Evolutionary conservation across 306 rosid genomes (phyloP), one percentile per base, ranked within the genome.

Genomic region (Trifolium repens): DNA sequence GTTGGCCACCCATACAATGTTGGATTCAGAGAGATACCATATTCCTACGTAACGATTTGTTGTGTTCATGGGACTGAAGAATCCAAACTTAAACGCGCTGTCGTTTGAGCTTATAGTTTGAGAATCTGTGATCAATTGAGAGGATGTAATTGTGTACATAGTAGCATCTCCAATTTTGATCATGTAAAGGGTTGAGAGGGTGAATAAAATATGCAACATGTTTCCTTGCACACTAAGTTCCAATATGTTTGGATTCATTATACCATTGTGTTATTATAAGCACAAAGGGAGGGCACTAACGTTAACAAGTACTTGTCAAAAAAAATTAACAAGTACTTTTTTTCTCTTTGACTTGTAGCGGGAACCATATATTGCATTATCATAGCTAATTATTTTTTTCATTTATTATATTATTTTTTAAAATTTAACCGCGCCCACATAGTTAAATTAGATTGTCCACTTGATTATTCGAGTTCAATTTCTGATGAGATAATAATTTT

Each of bases 1-100:
- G 26, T 79, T 85, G 32, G 86, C 86, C 7, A 85, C 76, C 91
- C 89, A 88, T 17, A 85, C 32, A 40, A 74, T 32, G 15, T 8
- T 14, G 9, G 59, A 62, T 27, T 6, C 7, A 22, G 58, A 13
- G 5, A 54, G 11, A 39, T 79, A 82, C 89, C 88, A 88, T 2
- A 88, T 46, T 10, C 88, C 89, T 0, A 85, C 71, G 0, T 83
- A 88, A 1, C 50, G 79, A n/a, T 39, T 4, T 59, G 68, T 4
- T 1, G 85, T 46, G 35, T 68, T 79, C 26, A 2, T 17, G 1
- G 80, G 86, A 65, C 61, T 77, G 63, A 85, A 88, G 77, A 88
- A 85, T 60, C 92, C 92, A 17, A 85, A 34, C 43, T 55, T 74
- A 66, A 81, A 81, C 0, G 10, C 7, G 2, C 12, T 6, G 2